Conservation (phyloP, 2,329 filamentous ascomycete species). For the Phyllosticta capitalensis region DNA sequence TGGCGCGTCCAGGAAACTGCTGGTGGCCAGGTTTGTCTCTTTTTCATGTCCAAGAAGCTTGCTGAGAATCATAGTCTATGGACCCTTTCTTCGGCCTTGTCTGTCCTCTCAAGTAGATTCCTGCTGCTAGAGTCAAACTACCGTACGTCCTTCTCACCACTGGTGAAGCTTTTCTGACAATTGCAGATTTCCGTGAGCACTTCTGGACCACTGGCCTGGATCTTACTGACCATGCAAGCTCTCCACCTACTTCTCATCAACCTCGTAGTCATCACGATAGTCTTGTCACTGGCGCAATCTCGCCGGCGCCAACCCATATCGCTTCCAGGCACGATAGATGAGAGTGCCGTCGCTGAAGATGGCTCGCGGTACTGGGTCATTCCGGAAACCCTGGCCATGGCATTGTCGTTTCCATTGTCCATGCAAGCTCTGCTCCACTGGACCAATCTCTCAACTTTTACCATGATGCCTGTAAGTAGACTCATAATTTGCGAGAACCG, state of each 20-base stretch:
- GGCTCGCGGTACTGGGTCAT: background rate
- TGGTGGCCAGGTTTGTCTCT: background rate
- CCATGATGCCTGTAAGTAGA: slow-evolving; percentile 23
- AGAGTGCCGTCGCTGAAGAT: background rate
- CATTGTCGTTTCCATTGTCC: slow-evolving; percentile 18
- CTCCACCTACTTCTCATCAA: slow-evolving; percentile 15
- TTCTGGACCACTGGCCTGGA: background rate
- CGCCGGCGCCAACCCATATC: background rate
- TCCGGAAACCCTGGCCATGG: slow-evolving; percentile 10
- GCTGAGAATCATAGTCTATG: slow-evolving; percentile 1
- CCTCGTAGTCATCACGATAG: slow-evolving; percentile 11
- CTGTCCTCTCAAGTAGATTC: slow-evolving; percentile 5
- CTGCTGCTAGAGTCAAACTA: slow-evolving; percentile 6
- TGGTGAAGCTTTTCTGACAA: background rate
- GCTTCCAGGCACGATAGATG: background rate
- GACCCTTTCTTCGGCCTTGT: background rate
- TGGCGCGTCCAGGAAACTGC: background rate
- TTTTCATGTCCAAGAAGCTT: background rate
- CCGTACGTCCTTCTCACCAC: background rate
- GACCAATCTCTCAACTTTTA: slow-evolving; percentile 21
- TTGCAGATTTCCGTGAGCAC: slow-evolving; percentile 6
- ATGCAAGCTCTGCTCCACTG: slow-evolving; percentile 24
- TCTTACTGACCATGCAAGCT: slow-evolving; percentile 10
- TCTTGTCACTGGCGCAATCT: background rate
- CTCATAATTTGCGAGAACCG: background rate